Evolutionary conservation across 2,329 filamentous ascomycete species (phyloP).

Genomic region (Fusarium oligoseptatum): DNA sequence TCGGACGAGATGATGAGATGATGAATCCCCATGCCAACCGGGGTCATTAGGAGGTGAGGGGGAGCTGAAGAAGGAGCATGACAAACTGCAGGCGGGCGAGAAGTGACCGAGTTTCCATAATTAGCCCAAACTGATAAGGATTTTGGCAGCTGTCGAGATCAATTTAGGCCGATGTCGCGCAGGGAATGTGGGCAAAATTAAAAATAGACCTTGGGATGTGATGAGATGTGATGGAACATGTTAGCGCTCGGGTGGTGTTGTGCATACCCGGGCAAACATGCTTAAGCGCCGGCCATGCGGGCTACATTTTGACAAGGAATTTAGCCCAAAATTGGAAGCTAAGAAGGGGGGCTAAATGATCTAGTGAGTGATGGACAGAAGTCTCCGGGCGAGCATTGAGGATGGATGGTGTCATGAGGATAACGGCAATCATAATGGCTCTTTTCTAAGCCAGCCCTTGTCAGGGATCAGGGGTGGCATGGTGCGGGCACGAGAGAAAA

Average conservation of each 20-base stretch:
- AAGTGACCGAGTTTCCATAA: constrained; percentile 39
- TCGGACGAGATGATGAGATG: constrained; percentile 28
- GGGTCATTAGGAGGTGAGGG: constrained; percentile 24
- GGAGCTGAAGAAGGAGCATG: constrained; percentile 19
- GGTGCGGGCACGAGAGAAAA: constrained; percentile 22
- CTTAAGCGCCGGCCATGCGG: constrained; percentile 40
- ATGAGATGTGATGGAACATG: constrained; percentile 39
- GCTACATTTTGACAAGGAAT: constrained; percentile 25
- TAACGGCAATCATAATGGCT: constrained; percentile 6
- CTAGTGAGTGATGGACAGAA: constrained; percentile 24
- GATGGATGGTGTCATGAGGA: constrained; percentile 14
- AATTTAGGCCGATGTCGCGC: constrained; percentile 38
- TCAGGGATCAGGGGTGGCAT: constrained; percentile 33
- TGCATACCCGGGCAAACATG: constrained; percentile 35
- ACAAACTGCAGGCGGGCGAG: constrained; percentile 20
- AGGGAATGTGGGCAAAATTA: constrained; percentile 50
- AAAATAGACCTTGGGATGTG: constrained; percentile 51
- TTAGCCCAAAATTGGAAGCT: constrained; percentile 47
- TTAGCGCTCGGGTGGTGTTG: constrained; percentile 44
- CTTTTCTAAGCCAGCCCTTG: not conserved
- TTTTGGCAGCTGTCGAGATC: constrained; percentile 27
- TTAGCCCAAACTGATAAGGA: constrained; percentile 36
- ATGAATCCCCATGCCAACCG: constrained; percentile 15
- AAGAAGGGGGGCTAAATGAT: constrained; percentile 28
- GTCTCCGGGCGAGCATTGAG: constrained; percentile 26